phyloP scores from a whole-genome alignment of 164 flowering plant species.

The Cinnamomum chago region DNA sequence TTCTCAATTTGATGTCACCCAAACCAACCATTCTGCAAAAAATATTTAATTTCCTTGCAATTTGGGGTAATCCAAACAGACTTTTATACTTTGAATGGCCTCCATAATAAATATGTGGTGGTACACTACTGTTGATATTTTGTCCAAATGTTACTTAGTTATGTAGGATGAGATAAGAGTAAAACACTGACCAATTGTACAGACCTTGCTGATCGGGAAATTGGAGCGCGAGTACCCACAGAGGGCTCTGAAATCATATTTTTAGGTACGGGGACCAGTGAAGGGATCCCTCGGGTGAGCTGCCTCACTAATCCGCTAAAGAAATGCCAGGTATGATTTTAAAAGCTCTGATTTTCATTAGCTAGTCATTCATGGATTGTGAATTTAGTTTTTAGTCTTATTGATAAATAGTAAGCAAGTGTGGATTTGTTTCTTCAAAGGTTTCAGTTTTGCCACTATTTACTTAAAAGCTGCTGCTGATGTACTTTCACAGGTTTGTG shows the following conservation, averaged over 20 bases:
- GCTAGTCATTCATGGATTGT: not conserved
- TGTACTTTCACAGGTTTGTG: conserved; percentile 60
- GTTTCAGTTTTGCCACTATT: not conserved
- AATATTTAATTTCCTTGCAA: too few species aligned
- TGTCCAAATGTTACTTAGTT: not conserved
- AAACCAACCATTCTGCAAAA: not conserved
- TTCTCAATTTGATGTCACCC: not conserved
- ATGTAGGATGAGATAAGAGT: conserved; percentile 4
- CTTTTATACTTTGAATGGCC: not conserved
- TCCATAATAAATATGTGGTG: not conserved
- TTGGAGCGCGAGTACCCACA: conserved; percentile 18
- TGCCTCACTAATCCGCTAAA: conserved; percentile 86
- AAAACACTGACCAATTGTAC: conserved; percentile 14
- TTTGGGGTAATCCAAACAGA: not conserved
- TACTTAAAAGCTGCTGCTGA: not conserved
- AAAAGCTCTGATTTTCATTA: not conserved
- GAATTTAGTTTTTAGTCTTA: not conserved
- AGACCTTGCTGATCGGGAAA: conserved; percentile 34
- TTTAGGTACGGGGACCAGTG: conserved; percentile 96
- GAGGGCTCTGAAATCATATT: conserved; percentile 76
- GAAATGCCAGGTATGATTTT: conserved; percentile 58
- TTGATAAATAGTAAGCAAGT: not conserved
- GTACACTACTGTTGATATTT: not conserved
- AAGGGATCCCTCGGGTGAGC: conserved; percentile 98
- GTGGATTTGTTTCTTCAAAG: not conserved